Evolutionary conservation across 192 early-diverging fungal genomes (phyloP), one percentile per base, ranked within the genome.

Genomic region (Entophlyctis luteolus): DNA sequence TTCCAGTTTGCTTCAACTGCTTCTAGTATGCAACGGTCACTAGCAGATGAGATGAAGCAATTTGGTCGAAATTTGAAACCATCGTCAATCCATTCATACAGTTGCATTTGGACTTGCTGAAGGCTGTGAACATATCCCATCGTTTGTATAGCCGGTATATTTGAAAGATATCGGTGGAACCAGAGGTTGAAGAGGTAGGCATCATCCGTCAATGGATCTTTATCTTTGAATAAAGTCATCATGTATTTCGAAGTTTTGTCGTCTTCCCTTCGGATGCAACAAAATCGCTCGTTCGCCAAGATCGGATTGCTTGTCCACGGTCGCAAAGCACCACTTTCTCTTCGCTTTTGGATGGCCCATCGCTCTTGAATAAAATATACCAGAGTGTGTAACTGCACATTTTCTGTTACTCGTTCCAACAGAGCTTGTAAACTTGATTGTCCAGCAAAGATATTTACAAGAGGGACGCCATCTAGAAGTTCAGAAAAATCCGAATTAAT

Each of bases 111-210:
- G 16, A 46, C 59, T 4, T 46, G 12, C 37, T 37, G 38, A 10
- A 60, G n/a, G 12, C 39, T 18, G 22, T 36, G 38, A 6, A 60
- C 59, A 29, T 60, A 60, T 45, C 59, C 59, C 18, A 60, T 27
- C 6, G 10, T 27, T 18, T 27, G 38, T 1, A 45, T 22, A 16
- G 38, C 37, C 12, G 59, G 1, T 22, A 60, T 46, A 27, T 45
- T 60, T n/a, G 34, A 45, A 10, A 60, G 34, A 22, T 23, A 45
- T 0, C 59, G 34, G 37, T 46, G 59, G 18, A 60, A 60, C 59
- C 59, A 60, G 14, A 60, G 8, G n/a, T 60, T 60, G 18, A 60
- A 45, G 5, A 60, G n/a, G 25, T 60, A 60, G 18, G n/a, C 10
- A 8, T 23, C 23, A 46, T 45, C 34, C 20, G 55, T 33, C 18